A percentile compares a stretch with the other conserved stretches of the same genome.
Evolutionary conservation across 73 alveolate species (phyloP).

Genomic region (Paramecium caudatum): DNA sequence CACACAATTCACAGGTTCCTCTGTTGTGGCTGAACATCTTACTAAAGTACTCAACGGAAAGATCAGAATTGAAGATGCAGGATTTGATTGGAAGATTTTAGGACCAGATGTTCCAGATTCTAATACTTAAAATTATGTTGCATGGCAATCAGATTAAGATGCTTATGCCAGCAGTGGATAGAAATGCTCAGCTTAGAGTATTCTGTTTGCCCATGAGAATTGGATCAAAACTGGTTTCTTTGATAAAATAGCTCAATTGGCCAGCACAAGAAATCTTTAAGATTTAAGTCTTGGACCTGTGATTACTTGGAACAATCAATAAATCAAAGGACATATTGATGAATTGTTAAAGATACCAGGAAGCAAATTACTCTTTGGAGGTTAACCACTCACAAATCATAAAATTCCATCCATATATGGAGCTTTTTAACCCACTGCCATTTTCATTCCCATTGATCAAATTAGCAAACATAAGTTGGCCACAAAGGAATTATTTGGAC

Average conservation of each 20-base stretch:
- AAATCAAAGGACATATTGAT: constrained; percentile 91
- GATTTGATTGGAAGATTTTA: constrained; percentile 91
- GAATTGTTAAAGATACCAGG: constrained; percentile 86
- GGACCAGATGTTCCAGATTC: constrained; percentile 89
- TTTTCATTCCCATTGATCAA: constrained; percentile 87
- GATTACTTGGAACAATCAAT: constrained; percentile 85
- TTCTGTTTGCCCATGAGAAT: constrained; percentile 82
- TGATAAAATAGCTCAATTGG: constrained; percentile 74
- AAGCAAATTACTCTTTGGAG: constrained; percentile 94
- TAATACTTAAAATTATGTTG: constrained; percentile 80
- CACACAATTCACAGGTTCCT: constrained; percentile 90
- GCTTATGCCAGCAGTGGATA: constrained; percentile 88
- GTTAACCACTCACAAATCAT: constrained; percentile 86
- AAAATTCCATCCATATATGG: constrained; percentile 91
- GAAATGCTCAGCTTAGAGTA: constrained; percentile 89
- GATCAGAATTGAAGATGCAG: constrained; percentile 91
- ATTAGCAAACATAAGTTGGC: constrained; percentile 76
- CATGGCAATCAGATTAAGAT: constrained; percentile 90
- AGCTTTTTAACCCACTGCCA: constrained; percentile 92
- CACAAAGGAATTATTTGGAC: constrained; percentile 96
- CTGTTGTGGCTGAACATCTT: constrained; percentile 82
- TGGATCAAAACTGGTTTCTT: constrained; percentile 84
- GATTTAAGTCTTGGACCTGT: constrained; percentile 87
- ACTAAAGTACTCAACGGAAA: constrained; percentile 80
- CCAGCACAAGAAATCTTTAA: constrained; percentile 82